Percentiles rank a stretch among this genome's conserved stretches.
Evolutionary conservation across 805 yeast genomes (phyloP).

Genomic region (Saccharomycopsis fodiens): DNA sequence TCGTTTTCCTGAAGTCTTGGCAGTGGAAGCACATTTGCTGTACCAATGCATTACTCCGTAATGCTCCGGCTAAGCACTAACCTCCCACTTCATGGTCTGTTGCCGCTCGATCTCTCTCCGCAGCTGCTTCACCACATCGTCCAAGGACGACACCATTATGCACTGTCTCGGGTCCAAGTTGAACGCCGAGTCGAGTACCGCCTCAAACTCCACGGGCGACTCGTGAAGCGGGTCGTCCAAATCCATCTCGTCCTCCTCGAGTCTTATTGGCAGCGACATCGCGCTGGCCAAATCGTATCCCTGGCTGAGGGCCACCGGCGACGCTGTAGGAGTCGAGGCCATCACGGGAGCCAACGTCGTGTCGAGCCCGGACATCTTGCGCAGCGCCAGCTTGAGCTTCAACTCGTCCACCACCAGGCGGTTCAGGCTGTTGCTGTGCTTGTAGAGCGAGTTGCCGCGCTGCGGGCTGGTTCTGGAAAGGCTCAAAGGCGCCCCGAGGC

Average conservation of each 20-base stretch:
- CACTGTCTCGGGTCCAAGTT: not conserved
- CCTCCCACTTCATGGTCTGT: too few species aligned
- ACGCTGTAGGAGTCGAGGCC: slow-evolving; percentile 13
- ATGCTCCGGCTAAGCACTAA: too few species aligned
- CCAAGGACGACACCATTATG: not conserved
- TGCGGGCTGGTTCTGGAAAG: not conserved
- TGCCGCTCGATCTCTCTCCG: not conserved
- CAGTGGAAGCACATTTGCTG: too few species aligned
- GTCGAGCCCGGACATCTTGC: slow-evolving; percentile 16
- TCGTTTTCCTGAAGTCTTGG: too few species aligned
- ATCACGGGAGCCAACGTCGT: slow-evolving; percentile 13
- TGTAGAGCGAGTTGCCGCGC: slow-evolving; percentile 4
- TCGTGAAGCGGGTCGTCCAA: slow-evolving; percentile 5
- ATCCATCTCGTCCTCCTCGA: slow-evolving; percentile 9
- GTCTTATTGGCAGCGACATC: slow-evolving; percentile 11
- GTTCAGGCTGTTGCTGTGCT: slow-evolving; percentile 12
- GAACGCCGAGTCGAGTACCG: slow-evolving; percentile 5
- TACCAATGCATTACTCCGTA: too few species aligned
- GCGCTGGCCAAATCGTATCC: slow-evolving; percentile 10
- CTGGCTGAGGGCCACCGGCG: slow-evolving; percentile 7
- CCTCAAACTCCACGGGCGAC: slow-evolving; percentile 9
- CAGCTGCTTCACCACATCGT: not conserved
- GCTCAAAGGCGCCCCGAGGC: not conserved
- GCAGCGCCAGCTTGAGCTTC: slow-evolving; percentile 10
- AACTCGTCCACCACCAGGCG: slow-evolving; percentile 13